Conservation (phyloP, 768 basidiomycete genomes). For the Leccinum imitatum region DNA sequence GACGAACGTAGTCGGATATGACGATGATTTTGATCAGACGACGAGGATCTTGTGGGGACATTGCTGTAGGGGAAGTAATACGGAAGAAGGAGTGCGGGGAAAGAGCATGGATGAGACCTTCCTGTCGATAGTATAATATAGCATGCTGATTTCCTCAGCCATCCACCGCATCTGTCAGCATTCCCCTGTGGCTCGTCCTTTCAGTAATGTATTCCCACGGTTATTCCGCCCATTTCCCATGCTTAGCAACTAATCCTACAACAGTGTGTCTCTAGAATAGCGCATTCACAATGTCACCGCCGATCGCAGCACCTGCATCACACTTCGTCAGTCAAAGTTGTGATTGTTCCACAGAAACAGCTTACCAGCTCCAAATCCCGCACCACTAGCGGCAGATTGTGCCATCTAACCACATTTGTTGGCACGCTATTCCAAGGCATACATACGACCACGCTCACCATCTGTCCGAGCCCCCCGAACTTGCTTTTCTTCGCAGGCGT, state of each 20-base stretch:
- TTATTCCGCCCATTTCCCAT: constrained; percentile 19
- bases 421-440: not conserved
- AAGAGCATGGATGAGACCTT: constrained; percentile 29
- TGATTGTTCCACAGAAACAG: not conserved
- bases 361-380: constrained; percentile 49
- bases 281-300: constrained; percentile 45
- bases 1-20: constrained; percentile 36
- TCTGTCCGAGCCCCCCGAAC: constrained; percentile 40
- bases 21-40: constrained; percentile 33
- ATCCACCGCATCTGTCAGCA: constrained; percentile 35
- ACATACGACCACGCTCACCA: constrained; percentile 27
- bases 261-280: constrained; percentile 38
- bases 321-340: not conserved
- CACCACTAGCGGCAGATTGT: constrained; percentile 39
- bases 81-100: constrained; percentile 4
- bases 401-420: constrained; percentile 25
- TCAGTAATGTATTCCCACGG: constrained; percentile 25
- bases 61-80: not conserved
- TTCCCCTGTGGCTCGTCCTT: constrained; percentile 16
- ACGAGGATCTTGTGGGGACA: constrained; percentile 20
- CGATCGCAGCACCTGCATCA: constrained; percentile 42
- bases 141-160: constrained; percentile 28
- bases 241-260: constrained; percentile 17
- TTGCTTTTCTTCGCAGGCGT: constrained; percentile 35
- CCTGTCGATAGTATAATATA: constrained; percentile 30